Percentiles rank a stretch among this genome's conserved stretches.
Evolutionary conservation across 805 yeast genomes (phyloP).

Genomic region (Kregervanrija pseudodelftensis): DNA sequence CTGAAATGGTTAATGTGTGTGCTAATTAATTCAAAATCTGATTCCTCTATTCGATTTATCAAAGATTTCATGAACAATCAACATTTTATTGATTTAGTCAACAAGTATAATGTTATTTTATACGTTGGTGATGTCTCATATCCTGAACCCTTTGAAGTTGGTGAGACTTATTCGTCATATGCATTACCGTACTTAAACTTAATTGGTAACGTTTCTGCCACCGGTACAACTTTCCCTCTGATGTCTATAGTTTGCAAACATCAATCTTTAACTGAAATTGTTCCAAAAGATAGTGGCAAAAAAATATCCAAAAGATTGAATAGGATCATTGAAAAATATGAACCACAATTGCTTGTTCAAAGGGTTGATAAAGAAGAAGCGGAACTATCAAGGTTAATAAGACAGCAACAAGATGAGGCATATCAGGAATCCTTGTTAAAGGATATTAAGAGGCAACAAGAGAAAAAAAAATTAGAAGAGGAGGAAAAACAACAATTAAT

Average conservation of each 20-base stretch:
- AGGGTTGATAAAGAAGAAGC: slow-evolving; percentile 55
- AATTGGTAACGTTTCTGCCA: slow-evolving; percentile 50
- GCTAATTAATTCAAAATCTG: slow-evolving; percentile 40
- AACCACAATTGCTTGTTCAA: slow-evolving; percentile 54
- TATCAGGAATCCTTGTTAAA: slow-evolving; percentile 51
- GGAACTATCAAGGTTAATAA: slow-evolving; percentile 48
- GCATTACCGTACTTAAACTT: slow-evolving; percentile 49
- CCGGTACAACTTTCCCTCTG: slow-evolving; percentile 39
- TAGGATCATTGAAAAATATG: slow-evolving; percentile 44
- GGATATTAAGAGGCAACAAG: slow-evolving; percentile 48
- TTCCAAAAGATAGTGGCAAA: slow-evolving; percentile 2
- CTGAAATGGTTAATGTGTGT: slow-evolving; percentile 48
- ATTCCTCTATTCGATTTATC: slow-evolving; percentile 34
- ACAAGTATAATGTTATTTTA: slow-evolving; percentile 40
- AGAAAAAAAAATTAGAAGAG: slow-evolving; percentile 27
- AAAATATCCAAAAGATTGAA: slow-evolving; percentile 30
- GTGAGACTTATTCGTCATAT: slow-evolving; percentile 44
- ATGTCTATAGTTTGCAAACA: slow-evolving; percentile 42
- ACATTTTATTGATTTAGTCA: slow-evolving; percentile 32
- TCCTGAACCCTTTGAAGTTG: slow-evolving; percentile 62
- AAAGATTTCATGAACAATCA: slow-evolving; percentile 40
- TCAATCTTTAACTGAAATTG: slow-evolving; percentile 20
- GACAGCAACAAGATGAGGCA: slow-evolving; percentile 61
- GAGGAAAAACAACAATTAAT: slow-evolving; percentile 17
- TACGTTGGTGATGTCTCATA: slow-evolving; percentile 61